Conservation (phyloP, 495 filamentous ascomycete genomes). For the Aspergillus sparsus region DNA sequence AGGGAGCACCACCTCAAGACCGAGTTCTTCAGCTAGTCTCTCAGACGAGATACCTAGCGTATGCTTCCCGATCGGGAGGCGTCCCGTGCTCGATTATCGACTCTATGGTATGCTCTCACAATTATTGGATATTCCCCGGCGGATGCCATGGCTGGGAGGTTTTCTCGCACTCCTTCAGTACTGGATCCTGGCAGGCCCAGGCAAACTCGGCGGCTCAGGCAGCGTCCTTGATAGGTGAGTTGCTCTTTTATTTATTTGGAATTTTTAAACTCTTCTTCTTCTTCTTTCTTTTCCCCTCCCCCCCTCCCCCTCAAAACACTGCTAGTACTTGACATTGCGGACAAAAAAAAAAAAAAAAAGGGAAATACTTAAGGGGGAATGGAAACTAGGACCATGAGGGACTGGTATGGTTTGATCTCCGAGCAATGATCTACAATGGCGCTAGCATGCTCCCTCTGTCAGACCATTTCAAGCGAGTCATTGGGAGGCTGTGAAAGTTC, state of each 20-base stretch:
- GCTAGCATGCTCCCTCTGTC: slow-evolving; percentile 31
- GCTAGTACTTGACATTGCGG: slow-evolving; percentile 14
- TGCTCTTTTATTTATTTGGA: slow-evolving; percentile 25
- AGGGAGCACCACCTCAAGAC: slow-evolving; percentile 26
- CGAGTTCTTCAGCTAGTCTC: slow-evolving; percentile 27
- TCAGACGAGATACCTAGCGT: slow-evolving; percentile 44
- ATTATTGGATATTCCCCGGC: slow-evolving; percentile 66
- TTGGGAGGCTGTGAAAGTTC: slow-evolving; percentile 23
- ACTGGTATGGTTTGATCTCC: slow-evolving; percentile 38
- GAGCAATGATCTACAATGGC: slow-evolving; percentile 43
- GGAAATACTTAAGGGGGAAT: slow-evolving; percentile 17
- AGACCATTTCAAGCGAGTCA: slow-evolving; percentile 23
- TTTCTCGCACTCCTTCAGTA: slow-evolving; percentile 71
- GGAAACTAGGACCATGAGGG: slow-evolving; percentile 36
- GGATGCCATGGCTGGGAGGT: slow-evolving; percentile 86
- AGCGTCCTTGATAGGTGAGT: slow-evolving; percentile 90
- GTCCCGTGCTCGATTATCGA: slow-evolving; percentile 73
- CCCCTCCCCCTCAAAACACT: slow-evolving; percentile 5
- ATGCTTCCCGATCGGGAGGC: slow-evolving; percentile 52
- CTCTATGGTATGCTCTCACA: slow-evolving; percentile 68
- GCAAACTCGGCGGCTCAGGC: slow-evolving; percentile 70
- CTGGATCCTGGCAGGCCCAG: slow-evolving; percentile 67
- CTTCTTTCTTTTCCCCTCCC: slow-evolving; percentile 25
- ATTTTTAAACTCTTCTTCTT: slow-evolving; percentile 26
- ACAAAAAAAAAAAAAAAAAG: slow-evolving; percentile 20